phyloP scores from a whole-genome alignment of 2,329 filamentous ascomycete species.

The Aureobasidium vineae region DNA sequence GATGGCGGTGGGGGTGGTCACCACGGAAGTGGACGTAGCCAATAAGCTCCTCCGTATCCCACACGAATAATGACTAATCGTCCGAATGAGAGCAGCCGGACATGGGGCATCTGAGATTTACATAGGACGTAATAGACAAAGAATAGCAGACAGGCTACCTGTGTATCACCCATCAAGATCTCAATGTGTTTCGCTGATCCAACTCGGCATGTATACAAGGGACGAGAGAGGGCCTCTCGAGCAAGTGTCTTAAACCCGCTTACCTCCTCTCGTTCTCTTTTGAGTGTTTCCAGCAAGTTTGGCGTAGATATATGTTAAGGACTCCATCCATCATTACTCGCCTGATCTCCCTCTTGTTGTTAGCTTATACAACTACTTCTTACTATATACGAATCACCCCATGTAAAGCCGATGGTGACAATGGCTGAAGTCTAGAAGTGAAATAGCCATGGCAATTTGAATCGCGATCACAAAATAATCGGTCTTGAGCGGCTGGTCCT shows the following conservation, averaged over 20 bases:
- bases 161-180: neutral
- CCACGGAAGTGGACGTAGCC: neutral
- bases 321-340: no score
- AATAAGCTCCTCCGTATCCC: neutral
- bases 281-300: neutral
- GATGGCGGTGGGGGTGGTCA: neutral
- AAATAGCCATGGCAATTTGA: no score
- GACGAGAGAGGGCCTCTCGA: neutral
- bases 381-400: neutral
- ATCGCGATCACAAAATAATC: neutral
- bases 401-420: no score
- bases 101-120: slow-evolving; percentile 6
- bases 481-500: neutral
- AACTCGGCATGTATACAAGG: slow-evolving; percentile 1
- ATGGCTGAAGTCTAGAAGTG: no score
- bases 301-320: neutral
- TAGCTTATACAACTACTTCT: neutral
- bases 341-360: neutral
- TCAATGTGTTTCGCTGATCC: neutral
- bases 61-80: slow-evolving; percentile 9
- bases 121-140: slow-evolving; percentile 1
- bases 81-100: neutral
- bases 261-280: neutral
- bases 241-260: slow-evolving; percentile 3
- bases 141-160: neutral